A percentile compares a stretch with the other conserved stretches of the same genome.
Conservation (phyloP, 495 filamentous ascomycete species). For the Neurospora intermedia region DNA sequence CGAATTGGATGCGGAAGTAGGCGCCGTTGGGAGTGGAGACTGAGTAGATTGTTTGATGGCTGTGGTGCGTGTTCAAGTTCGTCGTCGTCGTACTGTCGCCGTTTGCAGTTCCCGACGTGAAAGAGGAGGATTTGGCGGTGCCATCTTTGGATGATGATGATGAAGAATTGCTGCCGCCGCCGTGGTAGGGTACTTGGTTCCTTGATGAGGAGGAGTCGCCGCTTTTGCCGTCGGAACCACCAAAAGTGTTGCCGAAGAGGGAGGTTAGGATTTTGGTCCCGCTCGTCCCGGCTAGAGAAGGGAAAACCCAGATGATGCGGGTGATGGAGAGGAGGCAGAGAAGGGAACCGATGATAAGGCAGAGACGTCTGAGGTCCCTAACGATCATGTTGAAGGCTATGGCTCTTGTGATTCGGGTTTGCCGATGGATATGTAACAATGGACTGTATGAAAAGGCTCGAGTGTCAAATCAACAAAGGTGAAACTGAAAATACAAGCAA, state of each 20-base stretch:
- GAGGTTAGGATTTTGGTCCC: conserved; percentile 1
- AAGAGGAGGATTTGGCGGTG: background rate
- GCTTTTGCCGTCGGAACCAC: background rate
- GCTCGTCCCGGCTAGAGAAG: background rate
- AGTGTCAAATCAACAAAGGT: background rate
- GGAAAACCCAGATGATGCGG: conserved; percentile 11
- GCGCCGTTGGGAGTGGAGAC: conserved; percentile 26
- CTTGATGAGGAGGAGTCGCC: background rate
- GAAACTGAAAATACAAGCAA: background rate
- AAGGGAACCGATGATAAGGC: conserved; percentile 17
- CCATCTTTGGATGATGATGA: background rate
- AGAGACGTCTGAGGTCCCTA: conserved; percentile 21
- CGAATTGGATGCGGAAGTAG: conserved; percentile 37
- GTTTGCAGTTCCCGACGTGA: too few species aligned
- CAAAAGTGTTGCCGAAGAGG: background rate
- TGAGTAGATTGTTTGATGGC: conserved; percentile 27
- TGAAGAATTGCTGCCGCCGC: background rate
- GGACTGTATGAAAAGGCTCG: background rate
- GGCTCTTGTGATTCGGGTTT: too few species aligned
- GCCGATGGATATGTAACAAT: background rate
- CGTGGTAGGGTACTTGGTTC: background rate
- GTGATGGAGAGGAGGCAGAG: conserved; percentile 15
- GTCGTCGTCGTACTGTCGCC: too few species aligned
- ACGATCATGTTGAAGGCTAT: too few species aligned
- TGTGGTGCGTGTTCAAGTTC: conserved; percentile 9